Percentiles rank a stretch among this genome's conserved stretches.
These are phyloP conservation scores for Candida ponderosae DNA, from an alignment of 805 yeast genomes.

Conservation along the genomic window DNA sequence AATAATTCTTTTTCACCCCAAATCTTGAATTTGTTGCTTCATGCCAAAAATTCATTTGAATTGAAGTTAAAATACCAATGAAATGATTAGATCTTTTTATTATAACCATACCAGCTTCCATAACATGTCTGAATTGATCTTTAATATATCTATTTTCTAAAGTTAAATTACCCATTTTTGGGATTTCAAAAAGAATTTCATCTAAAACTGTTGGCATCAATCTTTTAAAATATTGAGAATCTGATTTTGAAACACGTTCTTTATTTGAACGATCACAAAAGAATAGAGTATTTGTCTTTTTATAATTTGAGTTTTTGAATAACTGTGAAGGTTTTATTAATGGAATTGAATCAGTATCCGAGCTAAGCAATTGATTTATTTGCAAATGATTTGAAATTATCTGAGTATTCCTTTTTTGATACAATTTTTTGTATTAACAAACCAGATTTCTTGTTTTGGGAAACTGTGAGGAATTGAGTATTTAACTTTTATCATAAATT, in stretches of 20 bases:
- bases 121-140: slow-evolving; percentile 14
- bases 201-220: slow-evolving; percentile 26
- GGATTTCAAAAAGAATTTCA: slow-evolving; percentile 14
- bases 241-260: slow-evolving; percentile 14
- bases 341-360: slow-evolving; percentile 45
- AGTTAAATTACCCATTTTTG: slow-evolving; percentile 8
- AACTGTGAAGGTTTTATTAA: slow-evolving; percentile 27
- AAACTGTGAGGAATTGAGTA: slow-evolving; percentile 15
- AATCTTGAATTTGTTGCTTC: slow-evolving; percentile 20
- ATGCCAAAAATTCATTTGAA: slow-evolving; percentile 12
- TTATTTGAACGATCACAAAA: slow-evolving; percentile 31
- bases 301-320: slow-evolving; percentile 26
- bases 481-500: slow-evolving; percentile 14
- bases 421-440: slow-evolving; percentile 22
- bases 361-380: slow-evolving; percentile 38
- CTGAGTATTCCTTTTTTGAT: slow-evolving; percentile 18
- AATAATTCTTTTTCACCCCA: slow-evolving; percentile 74
- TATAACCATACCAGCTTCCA: slow-evolving; percentile 28
- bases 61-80: slow-evolving; percentile 11
- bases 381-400: slow-evolving; percentile 31
- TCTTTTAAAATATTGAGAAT: slow-evolving; percentile 25
- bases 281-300: slow-evolving; percentile 30
- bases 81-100: slow-evolving; percentile 18
- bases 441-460: slow-evolving; percentile 28
- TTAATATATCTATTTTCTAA: slow-evolving; percentile 13